phyloP scores from a whole-genome alignment of 257 asterid genomes.

The Misopates orontium region DNA sequence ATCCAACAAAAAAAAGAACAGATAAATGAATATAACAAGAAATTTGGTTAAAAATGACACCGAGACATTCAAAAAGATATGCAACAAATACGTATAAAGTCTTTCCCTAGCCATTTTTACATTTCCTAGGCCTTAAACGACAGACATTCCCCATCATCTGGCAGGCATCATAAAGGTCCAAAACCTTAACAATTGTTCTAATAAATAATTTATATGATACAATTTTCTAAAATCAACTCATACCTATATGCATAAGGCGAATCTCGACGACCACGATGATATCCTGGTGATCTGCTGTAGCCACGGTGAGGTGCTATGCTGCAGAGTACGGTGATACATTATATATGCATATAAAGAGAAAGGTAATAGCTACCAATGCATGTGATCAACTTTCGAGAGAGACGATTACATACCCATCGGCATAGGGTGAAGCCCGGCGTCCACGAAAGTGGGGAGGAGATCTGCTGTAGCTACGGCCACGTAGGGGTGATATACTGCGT shows the following conservation, averaged over 20 bases:
- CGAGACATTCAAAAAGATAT: too few species aligned
- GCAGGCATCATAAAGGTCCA: too few species aligned
- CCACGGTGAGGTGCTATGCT: constrained; percentile 36
- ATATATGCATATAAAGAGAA: too few species aligned
- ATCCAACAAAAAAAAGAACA: too few species aligned
- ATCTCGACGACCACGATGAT: constrained; percentile 36
- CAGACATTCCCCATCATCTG: too few species aligned
- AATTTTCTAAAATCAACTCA: not conserved
- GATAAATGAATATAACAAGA: too few species aligned
- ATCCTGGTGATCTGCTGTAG: constrained; percentile 51
- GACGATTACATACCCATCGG: constrained; percentile 32
- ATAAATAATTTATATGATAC: too few species aligned
- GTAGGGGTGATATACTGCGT: constrained; percentile 47
- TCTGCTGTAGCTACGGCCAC: constrained; percentile 6
- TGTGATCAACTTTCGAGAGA: not conserved
- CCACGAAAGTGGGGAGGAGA: constrained; percentile 30
- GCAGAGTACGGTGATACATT: not conserved
- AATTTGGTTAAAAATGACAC: too few species aligned
- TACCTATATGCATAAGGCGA: constrained; percentile 52
- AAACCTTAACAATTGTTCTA: too few species aligned
- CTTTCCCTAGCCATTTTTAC: too few species aligned
- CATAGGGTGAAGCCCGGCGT: constrained; percentile 41
- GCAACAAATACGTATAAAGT: too few species aligned
- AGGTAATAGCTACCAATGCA: not conserved
- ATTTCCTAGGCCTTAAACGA: too few species aligned